Evolutionary conservation across 805 yeast genomes (phyloP), one percentile per base, ranked within the genome.

Genomic region (Hanseniaspora lindneri): DNA sequence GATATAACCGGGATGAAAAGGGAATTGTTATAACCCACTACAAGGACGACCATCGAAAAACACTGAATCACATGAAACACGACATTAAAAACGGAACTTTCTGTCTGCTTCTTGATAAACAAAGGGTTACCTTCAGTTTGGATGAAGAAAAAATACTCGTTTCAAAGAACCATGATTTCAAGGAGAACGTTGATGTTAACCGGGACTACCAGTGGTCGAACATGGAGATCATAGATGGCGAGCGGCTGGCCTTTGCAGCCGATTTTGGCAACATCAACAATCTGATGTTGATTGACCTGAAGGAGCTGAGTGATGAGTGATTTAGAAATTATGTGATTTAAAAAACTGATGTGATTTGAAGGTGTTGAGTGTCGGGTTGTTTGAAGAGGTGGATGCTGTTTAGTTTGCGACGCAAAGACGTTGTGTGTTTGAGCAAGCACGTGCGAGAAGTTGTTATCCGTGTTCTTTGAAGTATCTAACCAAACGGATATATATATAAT

Each of bases 231-330:
- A 37, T n/a, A 7, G 34, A 29, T 6, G 37, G 24, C 11, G 17
- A 29, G 21, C 21, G 29, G 25, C 17, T 44, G 24, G n/a, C 17
- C 14, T 29, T 44, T 11, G 24, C 9, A 14, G n/a, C 35, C 17
- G 36, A 29, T 33, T 24, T 44, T 39, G 17, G 19, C 5, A 11
- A 37, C 3, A 24, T 23, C 14, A 44, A 44, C 16, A 30, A 44
- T n/a, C 16, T 44, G 17, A 37, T 44, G 42, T 6, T 37, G 25
- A 37, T 44, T 21, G 49, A 44, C n/a, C 13, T 44, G 21, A 10
- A 36, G 23, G 41, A 43, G 11, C 5, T 11, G 19, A 13, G 9
- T n/a, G 17, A 25, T 21, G 29, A 27, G 29, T 11, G n/a, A n/a
- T n/a, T n/a, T n/a, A n/a, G n/a, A n/a, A n/a, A n/a, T n/a, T n/a